Base-by-base conservation (phyloP, 108 stramenopile genomes). In the Pseudonitzschia pungens region DNA sequence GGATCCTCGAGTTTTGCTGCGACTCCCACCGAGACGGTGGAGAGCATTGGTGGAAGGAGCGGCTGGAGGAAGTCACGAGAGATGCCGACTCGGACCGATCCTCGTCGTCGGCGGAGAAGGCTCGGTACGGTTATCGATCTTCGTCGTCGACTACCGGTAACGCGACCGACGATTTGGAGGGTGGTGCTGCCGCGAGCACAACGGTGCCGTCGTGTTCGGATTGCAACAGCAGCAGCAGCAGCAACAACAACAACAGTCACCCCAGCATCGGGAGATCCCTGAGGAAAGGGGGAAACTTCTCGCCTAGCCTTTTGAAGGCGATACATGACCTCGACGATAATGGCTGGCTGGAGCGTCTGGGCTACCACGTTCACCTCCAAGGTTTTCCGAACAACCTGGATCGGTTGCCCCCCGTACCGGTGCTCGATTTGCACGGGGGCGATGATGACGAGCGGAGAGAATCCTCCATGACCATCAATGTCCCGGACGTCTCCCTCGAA, bases 331-430 rank as follows among this genome's bases (percentile, higher is more conserved):
- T 48, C 2, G 45, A 48, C 22, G 66, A 67, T 22, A 22, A 57
- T 51, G 36, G 67, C 7, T 78, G 72, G 68, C 67, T 92, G 56
- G 68, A 81, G 63, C 51, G 69, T 36, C 84, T 92, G 76, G 89
- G 92, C 1, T 92, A 92, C 55, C 84, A 90, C 57, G 73, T 90
- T 5, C 78, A 70, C 20, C 52, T 66, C 45, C 88, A 92, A 67
- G 50, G 65, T 1, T 92, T 92, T 67, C 91, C 91, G 4, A 59
- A 69, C 21, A 89, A 89, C 56, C 73, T 89, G 33, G 52, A 56
- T 18, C 59, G 51, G 20, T 27, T 62, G 33, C 63, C 59, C 50
- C 40, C 0, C 0, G 22, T 53, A 0, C 55, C 45, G 0, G 20
- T 28, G 36, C 53, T 44, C 28, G 54, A 55, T 24, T 55, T 51